Base-by-base conservation (phyloP, 192 early-diverging fungal species). In the Pilobolus umbonatus region DNA sequence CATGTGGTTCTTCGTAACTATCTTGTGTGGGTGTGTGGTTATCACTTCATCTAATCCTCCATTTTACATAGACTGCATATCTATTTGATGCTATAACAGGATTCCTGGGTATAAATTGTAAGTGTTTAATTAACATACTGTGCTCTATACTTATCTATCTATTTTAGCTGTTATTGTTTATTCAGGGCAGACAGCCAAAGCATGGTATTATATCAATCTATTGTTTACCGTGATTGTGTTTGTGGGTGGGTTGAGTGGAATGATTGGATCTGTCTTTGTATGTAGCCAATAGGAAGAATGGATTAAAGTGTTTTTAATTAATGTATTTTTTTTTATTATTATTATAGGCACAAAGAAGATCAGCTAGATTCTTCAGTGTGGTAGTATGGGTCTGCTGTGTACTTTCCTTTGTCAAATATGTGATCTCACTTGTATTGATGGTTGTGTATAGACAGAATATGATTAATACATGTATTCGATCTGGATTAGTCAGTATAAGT, bases 1-100 rank as follows among this genome's bases (percentile, higher is more conserved):
- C 15, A 32, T 67, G 28, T 65, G 64, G 59, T 67, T 72, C 43
- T 55, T 60, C 39, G 70, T 72, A 72, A 61, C n/a, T 17, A 21
- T 10, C 10, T n/a, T 10, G 1, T 32, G 8, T 10, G 26, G 11
- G 17, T 28, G 4, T 34, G 19, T 38, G 4, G 11, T 25, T 14
- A 3, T 15, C 21, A 10, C 21, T 17, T 25, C 3, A 8, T 24
- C 3, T 11, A 7, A 4, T 43, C 14, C 10, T 56, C 19, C 14
- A 12, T 14, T 28, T 14, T 42, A 1, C n/a, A 32, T 48, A 59
- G 57, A 32, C 17, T 24, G 5, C 52, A n/a, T 31, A 65, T 52
- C 44, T 56, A 5, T 43, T 65, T 65, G 62, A 65, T 34, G 45
- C 54, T 25, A 38, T 57, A 12, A 57, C 55, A 39, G 54, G 62